phyloP scores from a whole-genome alignment of 768 basidiomycete species.

The Multifurca ochricompacta region DNA sequence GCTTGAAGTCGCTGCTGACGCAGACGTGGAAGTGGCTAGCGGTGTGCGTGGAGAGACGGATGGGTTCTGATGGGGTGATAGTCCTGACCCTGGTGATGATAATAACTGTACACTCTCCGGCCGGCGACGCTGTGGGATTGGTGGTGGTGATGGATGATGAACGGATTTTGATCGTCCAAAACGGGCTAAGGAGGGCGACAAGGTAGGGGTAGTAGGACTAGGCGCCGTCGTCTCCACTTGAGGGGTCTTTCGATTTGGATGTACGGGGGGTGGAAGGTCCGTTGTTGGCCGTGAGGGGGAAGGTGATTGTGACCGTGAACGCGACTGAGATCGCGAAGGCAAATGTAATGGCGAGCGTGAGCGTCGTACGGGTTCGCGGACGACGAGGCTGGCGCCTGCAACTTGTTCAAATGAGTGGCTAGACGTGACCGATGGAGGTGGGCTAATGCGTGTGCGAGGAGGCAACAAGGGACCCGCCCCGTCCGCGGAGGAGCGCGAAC shows the following conservation, averaged over 20 bases:
- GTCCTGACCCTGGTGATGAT: slow-evolving; percentile 1
- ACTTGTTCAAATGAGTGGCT: slow-evolving; percentile 36
- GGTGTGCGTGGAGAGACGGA: slow-evolving; percentile 11
- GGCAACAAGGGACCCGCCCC: slow-evolving; percentile 31
- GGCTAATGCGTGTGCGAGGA: slow-evolving; percentile 30
- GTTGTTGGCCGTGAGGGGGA: slow-evolving; percentile 31
- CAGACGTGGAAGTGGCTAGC: too few species aligned
- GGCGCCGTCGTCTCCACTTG: slow-evolving; percentile 12
- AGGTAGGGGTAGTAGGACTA: slow-evolving; percentile 3
- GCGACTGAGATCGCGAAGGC: not conserved
- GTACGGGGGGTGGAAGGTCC: slow-evolving; percentile 38
- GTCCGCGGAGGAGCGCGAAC: slow-evolving; percentile 19
- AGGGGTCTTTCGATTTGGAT: slow-evolving; percentile 43
- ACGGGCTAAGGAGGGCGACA: slow-evolving; percentile 29
- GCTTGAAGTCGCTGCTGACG: slow-evolving; percentile 10
- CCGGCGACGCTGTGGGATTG: slow-evolving; percentile 38
- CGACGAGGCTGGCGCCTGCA: slow-evolving; percentile 30
- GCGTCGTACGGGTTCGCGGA: not conserved
- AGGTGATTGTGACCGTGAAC: not conserved
- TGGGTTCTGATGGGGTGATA: not conserved
- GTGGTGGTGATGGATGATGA: slow-evolving; percentile 37
- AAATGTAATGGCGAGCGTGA: slow-evolving; percentile 7
- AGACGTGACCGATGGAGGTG: slow-evolving; percentile 29
- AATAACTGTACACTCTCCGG: slow-evolving; percentile 58
- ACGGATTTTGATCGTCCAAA: slow-evolving; percentile 49